Base-by-base conservation (phyloP, 2,329 filamentous ascomycete species). In the Neofusicoccum ribis region DNA sequence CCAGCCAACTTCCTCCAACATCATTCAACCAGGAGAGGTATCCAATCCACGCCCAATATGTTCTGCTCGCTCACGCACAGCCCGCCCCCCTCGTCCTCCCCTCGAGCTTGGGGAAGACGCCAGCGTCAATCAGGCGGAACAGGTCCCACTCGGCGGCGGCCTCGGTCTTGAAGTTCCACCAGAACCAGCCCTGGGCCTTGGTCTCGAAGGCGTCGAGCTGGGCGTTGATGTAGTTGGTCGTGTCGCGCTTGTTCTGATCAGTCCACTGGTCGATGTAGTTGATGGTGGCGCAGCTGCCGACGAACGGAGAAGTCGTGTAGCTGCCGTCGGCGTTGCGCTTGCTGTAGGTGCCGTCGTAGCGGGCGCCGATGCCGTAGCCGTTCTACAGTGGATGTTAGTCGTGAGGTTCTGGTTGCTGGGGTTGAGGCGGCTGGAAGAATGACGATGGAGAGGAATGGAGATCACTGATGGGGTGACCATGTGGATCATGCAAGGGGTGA, bases 111-210 rank as follows among this genome's bases (percentile, higher is more conserved):
- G 84, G 84, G 70, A 86, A 86, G 12, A 86, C 68, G 0, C 83
- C 83, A 36, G 77, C 79, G 67, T 84, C 81, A 34, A 85, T 74
- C 12, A 86, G 72, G 27, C 73, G 74, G 66, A 83, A 82, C 17
- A 81, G 79, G 72, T 86, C 83, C 83, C 84, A 86, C 69, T 86
- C 84, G 51, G 80, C 78, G 6, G 82, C 80, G 1, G 68, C 68
- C 68, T 86, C 83, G 0, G 84, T 85, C 77, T 87, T 87, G 76
- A 85, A 86, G 67, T 85, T 86, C 84, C 84, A 86, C 71, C 83
- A 86, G 41, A 85, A 75, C 84, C 84, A 86, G 2, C 85, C 85
- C 39, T 83, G 75, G 1, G 82, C 27, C 20, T 51, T 82, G 62
- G 79, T 77, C 74, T 86, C 85, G 68, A 82, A 87, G 0, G 81